Conservation (phyloP, 1,139 yeast genomes). For the Saccharomyces hybrid region DNA sequence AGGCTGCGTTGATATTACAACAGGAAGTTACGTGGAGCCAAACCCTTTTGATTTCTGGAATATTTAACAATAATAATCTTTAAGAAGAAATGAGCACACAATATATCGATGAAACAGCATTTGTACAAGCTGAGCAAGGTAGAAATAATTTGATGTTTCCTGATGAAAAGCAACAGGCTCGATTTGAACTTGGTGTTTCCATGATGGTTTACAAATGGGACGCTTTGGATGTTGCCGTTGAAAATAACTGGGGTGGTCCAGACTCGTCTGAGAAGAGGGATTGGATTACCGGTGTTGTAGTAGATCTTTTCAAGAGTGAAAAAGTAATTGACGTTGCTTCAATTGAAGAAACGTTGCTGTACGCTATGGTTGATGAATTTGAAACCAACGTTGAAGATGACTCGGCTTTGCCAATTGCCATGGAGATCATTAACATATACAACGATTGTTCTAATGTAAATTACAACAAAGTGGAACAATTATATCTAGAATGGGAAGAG, state of each 20-base stretch:
- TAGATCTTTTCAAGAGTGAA: conserved; percentile 63
- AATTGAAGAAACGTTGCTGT: conserved; percentile 75
- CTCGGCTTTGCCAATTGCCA: conserved; percentile 70
- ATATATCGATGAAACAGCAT: conserved; percentile 27
- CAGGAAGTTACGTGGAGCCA: not conserved
- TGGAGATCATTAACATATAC: conserved; percentile 56
- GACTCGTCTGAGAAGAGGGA: conserved; percentile 86
- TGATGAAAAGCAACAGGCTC: conserved; percentile 65
- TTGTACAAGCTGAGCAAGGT: conserved; percentile 34
- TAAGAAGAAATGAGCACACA: conserved; percentile 12
- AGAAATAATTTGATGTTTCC: conserved; percentile 42
- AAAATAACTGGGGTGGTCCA: conserved; percentile 94
- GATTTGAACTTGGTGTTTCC: conserved; percentile 89
- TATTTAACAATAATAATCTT: not conserved
- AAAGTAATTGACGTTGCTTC: conserved; percentile 63
- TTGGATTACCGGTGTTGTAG: conserved; percentile 81
- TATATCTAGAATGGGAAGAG: conserved; percentile 53
- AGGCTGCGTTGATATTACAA: not conserved
- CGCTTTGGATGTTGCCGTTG: conserved; percentile 83
- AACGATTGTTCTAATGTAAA: conserved; percentile 50
- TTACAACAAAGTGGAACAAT: conserved; percentile 47
- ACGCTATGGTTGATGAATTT: conserved; percentile 93
- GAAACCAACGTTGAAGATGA: conserved; percentile 85
- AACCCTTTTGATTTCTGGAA: not conserved
- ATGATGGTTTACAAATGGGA: conserved; percentile 89